Conservation (phyloP, 192 early-diverging fungal genomes). For the Powellomyces hirtus region DNA sequence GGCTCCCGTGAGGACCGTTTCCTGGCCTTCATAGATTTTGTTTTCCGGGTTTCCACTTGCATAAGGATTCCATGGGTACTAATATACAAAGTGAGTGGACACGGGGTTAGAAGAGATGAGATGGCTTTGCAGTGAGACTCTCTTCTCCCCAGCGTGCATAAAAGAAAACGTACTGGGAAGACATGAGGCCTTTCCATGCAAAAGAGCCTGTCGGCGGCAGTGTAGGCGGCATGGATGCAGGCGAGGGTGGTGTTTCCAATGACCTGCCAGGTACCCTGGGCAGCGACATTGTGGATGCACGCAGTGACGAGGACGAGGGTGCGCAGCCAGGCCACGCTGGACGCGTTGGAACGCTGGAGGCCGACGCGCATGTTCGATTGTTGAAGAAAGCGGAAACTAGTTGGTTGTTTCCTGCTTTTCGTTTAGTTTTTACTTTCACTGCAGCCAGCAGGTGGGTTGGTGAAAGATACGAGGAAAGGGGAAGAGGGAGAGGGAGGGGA, state of each 20-base stretch:
- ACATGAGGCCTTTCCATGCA: constrained; percentile 39
- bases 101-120: neutral
- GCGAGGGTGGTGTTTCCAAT: constrained; percentile 21
- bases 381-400: too few species aligned
- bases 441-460: too few species aligned
- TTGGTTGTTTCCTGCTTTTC: too few species aligned
- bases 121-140: neutral
- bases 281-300: neutral
- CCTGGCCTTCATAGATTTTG: neutral
- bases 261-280: neutral
- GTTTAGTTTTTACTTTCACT: too few species aligned
- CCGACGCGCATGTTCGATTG: too few species aligned
- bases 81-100: neutral
- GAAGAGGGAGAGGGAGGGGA: too few species aligned
- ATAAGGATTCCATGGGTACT: constrained; percentile 15
- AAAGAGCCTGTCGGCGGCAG: constrained; percentile 22
- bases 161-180: neutral
- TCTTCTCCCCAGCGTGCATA: neutral
- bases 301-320: too few species aligned
- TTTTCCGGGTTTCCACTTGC: neutral
- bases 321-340: too few species aligned
- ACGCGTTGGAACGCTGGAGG: too few species aligned
- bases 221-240: constrained; percentile 27
- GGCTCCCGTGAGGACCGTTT: neutral
- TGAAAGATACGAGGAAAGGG: too few species aligned